These are phyloP conservation scores for Metschnikowia lochheadii DNA, from an alignment of 805 yeast species.

Conservation along the genomic window DNA sequence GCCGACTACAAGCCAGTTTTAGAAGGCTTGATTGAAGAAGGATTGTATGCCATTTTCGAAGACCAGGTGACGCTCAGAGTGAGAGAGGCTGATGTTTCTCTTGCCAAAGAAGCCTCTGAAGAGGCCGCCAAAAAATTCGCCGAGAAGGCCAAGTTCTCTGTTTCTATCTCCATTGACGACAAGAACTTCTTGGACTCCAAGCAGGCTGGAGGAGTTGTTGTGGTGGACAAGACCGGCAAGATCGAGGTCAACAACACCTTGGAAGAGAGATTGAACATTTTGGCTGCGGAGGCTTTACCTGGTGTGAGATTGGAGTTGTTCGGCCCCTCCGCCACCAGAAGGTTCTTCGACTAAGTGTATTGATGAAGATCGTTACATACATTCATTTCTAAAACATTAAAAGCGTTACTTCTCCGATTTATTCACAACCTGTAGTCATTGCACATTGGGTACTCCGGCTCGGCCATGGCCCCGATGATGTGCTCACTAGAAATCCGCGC, in stretches of 20 bases:
- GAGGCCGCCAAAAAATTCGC: conserved; percentile 63
- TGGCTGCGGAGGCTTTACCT: conserved; percentile 84
- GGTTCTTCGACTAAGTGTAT: conserved; percentile 69
- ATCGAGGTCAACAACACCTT: conserved; percentile 89
- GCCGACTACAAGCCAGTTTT: conserved; percentile 64
- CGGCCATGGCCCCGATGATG: background rate
- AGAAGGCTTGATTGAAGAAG: conserved; percentile 76
- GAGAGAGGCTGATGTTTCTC: conserved; percentile 57
- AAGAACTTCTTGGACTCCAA: conserved; percentile 54
- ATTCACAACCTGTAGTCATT: background rate
- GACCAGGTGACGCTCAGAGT: conserved; percentile 59
- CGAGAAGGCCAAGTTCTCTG: conserved; percentile 54
- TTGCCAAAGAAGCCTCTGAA: conserved; percentile 58
- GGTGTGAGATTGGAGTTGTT: conserved; percentile 87
- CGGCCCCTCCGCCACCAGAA: conserved; percentile 80
- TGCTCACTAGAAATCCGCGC: conserved; percentile 1
- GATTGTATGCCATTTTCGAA: conserved; percentile 68
- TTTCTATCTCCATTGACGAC: conserved; percentile 55
- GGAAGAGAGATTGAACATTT: conserved; percentile 84
- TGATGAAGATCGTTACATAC: conserved; percentile 2
- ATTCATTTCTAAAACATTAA: conserved; percentile 3
- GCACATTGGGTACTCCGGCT: no score
- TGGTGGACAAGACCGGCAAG: conserved; percentile 68
- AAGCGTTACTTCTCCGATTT: background rate
- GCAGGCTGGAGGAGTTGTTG: conserved; percentile 80